These are phyloP conservation scores for Salvia miltiorrhiza DNA, from an alignment of 257 asterid genomes.

Conservation along the genomic window DNA sequence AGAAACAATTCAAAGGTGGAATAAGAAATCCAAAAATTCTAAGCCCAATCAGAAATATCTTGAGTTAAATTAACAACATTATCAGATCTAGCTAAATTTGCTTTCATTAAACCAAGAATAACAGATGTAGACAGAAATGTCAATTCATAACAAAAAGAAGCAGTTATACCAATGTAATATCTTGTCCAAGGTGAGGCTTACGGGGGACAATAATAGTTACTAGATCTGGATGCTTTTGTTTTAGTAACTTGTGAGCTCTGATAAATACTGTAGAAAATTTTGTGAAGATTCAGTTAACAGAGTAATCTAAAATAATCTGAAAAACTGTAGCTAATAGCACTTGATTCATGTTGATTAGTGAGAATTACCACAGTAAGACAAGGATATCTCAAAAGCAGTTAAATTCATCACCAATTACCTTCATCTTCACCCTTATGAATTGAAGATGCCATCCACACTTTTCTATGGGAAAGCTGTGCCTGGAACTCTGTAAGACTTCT, in stretches of 20 bases:
- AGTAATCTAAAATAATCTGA: background rate
- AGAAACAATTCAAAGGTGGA: background rate
- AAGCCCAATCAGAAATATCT: background rate
- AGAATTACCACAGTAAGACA: conserved; percentile 1
- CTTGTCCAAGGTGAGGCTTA: conserved; percentile 63
- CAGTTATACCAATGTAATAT: conserved; percentile 63
- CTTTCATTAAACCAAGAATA: background rate
- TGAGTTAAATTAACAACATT: background rate
- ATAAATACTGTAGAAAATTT: conserved; percentile 62
- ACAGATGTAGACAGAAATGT: background rate
- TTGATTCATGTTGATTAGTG: conserved; percentile 8
- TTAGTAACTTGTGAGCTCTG: conserved; percentile 61
- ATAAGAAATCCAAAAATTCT: background rate
- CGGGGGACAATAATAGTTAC: conserved; percentile 84
- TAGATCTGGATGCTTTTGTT: conserved; percentile 55
- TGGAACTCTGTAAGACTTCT: conserved; percentile 44
- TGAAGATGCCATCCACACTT: conserved; percentile 97
- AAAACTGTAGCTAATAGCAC: background rate
- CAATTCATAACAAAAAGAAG: background rate
- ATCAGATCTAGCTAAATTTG: background rate
- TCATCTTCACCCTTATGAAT: conserved; percentile 86
- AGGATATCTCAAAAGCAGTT: conserved; percentile 1
- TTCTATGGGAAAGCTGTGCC: conserved; percentile 47
- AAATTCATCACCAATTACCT: conserved; percentile 37
- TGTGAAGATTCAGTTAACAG: conserved; percentile 21